Evolutionary conservation across 495 filamentous ascomycete genomes (phyloP).

Genomic region (Lasiosphaeris hirsuta): DNA sequence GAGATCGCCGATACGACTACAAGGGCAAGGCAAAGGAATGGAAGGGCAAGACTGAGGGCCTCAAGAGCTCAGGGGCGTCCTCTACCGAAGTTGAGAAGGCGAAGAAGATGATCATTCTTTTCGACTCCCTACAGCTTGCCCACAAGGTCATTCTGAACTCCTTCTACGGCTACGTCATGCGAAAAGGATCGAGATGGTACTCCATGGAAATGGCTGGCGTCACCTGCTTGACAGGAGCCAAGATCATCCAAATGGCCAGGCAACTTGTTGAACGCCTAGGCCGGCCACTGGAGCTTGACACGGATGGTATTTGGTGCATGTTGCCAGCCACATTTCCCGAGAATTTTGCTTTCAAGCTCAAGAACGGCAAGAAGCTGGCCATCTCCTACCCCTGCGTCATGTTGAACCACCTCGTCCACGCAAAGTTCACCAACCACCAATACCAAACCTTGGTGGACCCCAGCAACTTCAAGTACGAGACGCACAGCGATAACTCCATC

Average conservation of each 20-base stretch:
- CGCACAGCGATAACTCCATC: constrained; percentile 95
- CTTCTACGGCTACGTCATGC: constrained; percentile 99
- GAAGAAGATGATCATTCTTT: constrained; percentile 98
- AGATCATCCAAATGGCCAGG: constrained; percentile 95
- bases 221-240: constrained; percentile 93
- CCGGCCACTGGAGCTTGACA: constrained; percentile 94
- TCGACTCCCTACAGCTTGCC: constrained; percentile 92
- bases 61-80: constrained; percentile 77
- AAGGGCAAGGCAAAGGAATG: constrained; percentile 97
- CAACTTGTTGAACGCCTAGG: constrained; percentile 93
- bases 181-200: constrained; percentile 98
- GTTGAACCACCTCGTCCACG: constrained; percentile 97
- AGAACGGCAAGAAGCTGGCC: constrained; percentile 89
- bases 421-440: constrained; percentile 91
- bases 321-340: constrained; percentile 95
- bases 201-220: constrained; percentile 99
- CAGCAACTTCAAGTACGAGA: constrained; percentile 81
- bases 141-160: constrained; percentile 99
- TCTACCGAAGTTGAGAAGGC: constrained; percentile 80
- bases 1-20: constrained; percentile 95
- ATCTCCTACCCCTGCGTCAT: constrained; percentile 99
- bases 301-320: constrained; percentile 99
- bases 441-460: constrained; percentile 87
- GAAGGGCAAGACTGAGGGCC: constrained; percentile 89
- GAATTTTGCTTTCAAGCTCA: constrained; percentile 90